Percentiles rank a stretch among this genome's conserved stretches.
Conservation (phyloP, 2,329 filamentous ascomycete species). For the Fusarium sp. region DNA sequence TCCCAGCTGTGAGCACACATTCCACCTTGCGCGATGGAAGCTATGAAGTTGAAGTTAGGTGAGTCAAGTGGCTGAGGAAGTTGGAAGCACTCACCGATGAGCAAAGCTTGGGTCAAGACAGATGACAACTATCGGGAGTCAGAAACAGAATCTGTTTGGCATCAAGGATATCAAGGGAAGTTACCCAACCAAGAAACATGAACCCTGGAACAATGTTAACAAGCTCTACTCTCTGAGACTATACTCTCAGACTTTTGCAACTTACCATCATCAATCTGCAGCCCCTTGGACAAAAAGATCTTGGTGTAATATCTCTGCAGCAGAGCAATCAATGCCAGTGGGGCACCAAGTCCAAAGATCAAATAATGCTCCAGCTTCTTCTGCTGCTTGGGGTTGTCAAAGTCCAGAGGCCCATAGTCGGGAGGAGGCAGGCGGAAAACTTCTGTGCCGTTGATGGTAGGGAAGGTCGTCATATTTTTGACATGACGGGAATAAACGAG, state of each 20-base stretch:
- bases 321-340: constrained; percentile 42
- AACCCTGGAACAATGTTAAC: not conserved
- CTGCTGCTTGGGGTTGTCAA: constrained; percentile 20
- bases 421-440: constrained; percentile 42
- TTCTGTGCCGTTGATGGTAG: constrained; percentile 32
- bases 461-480: not conserved
- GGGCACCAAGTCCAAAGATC: constrained; percentile 44
- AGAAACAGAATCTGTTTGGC: not conserved
- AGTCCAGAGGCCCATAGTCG: constrained; percentile 36
- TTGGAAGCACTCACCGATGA: not conserved
- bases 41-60: not conserved
- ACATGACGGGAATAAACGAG: not conserved
- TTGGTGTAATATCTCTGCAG: constrained; percentile 49
- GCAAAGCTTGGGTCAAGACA: not conserved
- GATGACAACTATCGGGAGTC: not conserved
- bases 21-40: constrained; percentile 6
- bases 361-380: constrained; percentile 16
- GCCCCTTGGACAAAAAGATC: constrained; percentile 40
- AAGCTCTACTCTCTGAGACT: not conserved
- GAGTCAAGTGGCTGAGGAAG: not conserved
- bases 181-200: not conserved
- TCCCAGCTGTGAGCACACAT: constrained; percentile 40
- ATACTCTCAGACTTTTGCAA: not conserved
- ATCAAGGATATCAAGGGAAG: not conserved
- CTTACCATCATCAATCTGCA: constrained; percentile 43